Evolutionary conservation across 2,329 filamentous ascomycete genomes (phyloP).

Genomic region (Botrytis elliptica): DNA sequence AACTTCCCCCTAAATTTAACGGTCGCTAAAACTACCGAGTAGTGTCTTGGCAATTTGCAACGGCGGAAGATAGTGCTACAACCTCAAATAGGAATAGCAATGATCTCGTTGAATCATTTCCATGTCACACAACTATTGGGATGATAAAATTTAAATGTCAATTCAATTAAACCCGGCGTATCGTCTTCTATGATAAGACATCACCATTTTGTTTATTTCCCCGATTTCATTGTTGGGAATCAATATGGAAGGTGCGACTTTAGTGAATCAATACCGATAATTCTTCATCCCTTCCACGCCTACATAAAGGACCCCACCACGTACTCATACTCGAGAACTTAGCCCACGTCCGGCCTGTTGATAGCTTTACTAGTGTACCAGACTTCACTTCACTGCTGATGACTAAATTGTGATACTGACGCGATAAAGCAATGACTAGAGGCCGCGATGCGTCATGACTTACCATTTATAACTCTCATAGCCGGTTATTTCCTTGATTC

Average conservation of each 20-base stretch:
- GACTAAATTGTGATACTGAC: neutral
- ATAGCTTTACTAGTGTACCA: neutral
- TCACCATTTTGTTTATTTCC: neutral
- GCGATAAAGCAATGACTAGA: neutral
- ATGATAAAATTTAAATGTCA: neutral
- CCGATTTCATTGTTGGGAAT: neutral
- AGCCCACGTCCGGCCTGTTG: neutral
- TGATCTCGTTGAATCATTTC: neutral
- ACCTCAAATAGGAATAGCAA: accelerated
- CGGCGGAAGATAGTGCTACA: neutral
- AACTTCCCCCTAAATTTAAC: neutral
- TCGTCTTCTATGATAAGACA: neutral
- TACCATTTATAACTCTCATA: neutral
- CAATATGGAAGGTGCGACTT: neutral
- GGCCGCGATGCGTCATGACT: neutral
- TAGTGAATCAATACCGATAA: neutral
- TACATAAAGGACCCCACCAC: neutral
- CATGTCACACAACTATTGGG: neutral
- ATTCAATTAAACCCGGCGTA: neutral
- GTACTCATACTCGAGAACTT: neutral
- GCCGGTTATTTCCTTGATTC: neutral
- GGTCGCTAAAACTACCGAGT: neutral
- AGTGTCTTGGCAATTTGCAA: neutral
- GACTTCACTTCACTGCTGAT: neutral
- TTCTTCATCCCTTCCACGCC: neutral